Evolutionary conservation across 1,139 yeast genomes (phyloP), one percentile per base, ranked within the genome.

Genomic region (Geotrichum phurueaensis): DNA sequence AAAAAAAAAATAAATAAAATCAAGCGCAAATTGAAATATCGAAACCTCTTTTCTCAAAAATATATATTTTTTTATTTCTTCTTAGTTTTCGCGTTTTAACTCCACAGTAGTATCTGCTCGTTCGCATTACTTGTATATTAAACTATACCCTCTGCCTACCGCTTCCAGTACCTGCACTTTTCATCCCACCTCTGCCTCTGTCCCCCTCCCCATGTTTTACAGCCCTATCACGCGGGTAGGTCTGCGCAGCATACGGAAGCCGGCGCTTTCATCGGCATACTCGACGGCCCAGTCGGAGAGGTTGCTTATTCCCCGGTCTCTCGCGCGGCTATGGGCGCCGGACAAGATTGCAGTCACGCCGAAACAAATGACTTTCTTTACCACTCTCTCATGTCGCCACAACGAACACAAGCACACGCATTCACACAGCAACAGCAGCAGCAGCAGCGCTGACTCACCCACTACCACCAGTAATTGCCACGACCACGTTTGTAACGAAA

Each of bases 391-490:
- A 15, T 15, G 33, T 13, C 25, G 6, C 20, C 25, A 49, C 53
- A 48, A 54, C 36, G 50, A 56, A 5, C 60, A 62, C 54, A 49
- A 39, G 13, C 66, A 65, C 54, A 52, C 62, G 31, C 71, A 71
- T 57, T 51, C 67, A 12, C 72, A 70, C 49, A 29, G 52, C 23
- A 25, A 25, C 29, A 6, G 29, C 29, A 25, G 6, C 29, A 39
- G 20, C 20, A 39, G n/a, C 45, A 39, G 45, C n/a, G 45, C 20
- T 39, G 45, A 39, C 18, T 39, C 45, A 18, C 7, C 31, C 13
- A 23, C 51, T 15, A 48, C 29, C 23, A 18, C 9, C 23, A 20
- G 64, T 22, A 73, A 70, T 59, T 47, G 69, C 2, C 76, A 73
- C 55, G 52, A 65, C 7, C 68, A 65, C 22, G 53, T 63, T 54